Base-by-base conservation (phyloP, 176 grass and related monocot genomes). In the Cenchrus americanus region DNA sequence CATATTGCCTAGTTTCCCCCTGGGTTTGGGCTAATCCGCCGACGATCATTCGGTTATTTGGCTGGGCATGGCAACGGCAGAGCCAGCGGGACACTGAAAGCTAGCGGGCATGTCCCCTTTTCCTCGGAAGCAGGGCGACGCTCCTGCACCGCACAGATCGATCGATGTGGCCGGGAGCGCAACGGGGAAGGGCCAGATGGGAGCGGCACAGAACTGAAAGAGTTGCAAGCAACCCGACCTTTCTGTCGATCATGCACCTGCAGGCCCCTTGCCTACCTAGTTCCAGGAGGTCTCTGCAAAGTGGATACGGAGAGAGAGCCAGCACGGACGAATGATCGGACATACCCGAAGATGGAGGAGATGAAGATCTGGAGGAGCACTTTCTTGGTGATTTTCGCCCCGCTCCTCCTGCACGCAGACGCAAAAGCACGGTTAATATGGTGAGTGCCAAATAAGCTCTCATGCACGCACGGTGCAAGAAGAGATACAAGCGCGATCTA, bases 291-390 rank as follows among this genome's bases (percentile, higher is more conserved):
- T 23, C 34, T 3, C 10, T 43, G 62, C 71, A 57, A 57, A 86
- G 48, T 46, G 64, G 27, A 30, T 30, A 30, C 27, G 27, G 27
- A 30, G 27, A 30, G 27, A 30, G 27, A 30, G 27, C 27, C 27
- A 30, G 27, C 27, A 30, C 47, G 9, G 40, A 42, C 21, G 40
- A 18, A 2, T 37, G 34, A 37, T 37, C 34, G 15, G 23, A 64
- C 88, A 24, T 88, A 96, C 94, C 94, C 94, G 82, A 93, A 96
- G 66, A 96, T 89, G 54, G 94, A 96, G 62, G 88, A 89, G 15
- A 96, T 30, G 68, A 96, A 93, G 61, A 96, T 88, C 82, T 96
- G 91, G 61, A 87, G 37, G 18, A 96, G 57, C 23, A 91, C 78
- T 85, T 89, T 93, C 74, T 86, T 88, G 22, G 86, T 91, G 60